Conservation (phyloP, 306 rosid genomes). For the Citrullus mucosospermus region DNA sequence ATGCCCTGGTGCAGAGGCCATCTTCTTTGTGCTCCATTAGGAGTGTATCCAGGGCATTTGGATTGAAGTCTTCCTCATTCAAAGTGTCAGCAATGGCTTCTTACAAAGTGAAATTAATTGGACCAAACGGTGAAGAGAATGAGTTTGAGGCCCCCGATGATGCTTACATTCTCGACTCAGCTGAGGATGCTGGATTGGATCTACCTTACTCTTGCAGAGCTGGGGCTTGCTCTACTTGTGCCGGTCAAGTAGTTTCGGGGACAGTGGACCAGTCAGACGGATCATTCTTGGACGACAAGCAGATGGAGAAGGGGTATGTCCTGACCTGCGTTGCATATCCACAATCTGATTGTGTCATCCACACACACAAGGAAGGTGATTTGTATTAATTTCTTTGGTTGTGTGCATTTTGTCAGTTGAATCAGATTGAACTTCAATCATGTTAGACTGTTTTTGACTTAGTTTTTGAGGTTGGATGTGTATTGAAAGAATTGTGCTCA, state of each 20-base stretch:
- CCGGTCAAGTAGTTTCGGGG: conserved; percentile 35
- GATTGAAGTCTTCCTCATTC: conserved; percentile 38
- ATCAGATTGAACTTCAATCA: not conserved
- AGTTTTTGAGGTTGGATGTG: not conserved
- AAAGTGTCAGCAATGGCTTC: conserved; percentile 39
- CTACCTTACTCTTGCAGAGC: conserved; percentile 74
- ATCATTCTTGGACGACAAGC: conserved; percentile 46
- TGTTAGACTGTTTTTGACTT: not conserved
- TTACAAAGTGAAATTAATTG: conserved; percentile 52
- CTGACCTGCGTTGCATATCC: conserved; percentile 56
- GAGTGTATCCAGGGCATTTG: conserved; percentile 33
- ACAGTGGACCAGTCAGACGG: conserved; percentile 56
- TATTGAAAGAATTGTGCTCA: not conserved
- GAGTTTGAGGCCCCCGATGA: conserved; percentile 65
- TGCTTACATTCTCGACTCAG: conserved; percentile 52
- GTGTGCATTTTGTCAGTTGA: not conserved
- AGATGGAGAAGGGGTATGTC: conserved; percentile 39
- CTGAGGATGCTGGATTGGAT: conserved; percentile 60
- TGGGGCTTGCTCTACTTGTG: conserved; percentile 76
- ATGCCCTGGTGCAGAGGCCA: conserved; percentile 18
- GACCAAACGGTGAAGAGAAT: conserved; percentile 40
- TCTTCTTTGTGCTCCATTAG: conserved; percentile 26
- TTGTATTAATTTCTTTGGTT: conserved; percentile 15
- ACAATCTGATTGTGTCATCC: conserved; percentile 40
- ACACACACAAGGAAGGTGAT: conserved; percentile 51